These are phyloP conservation scores for Thalassiosira mediterranea DNA, from an alignment of 352 stramenopile genomes.

Conservation along the genomic window DNA sequence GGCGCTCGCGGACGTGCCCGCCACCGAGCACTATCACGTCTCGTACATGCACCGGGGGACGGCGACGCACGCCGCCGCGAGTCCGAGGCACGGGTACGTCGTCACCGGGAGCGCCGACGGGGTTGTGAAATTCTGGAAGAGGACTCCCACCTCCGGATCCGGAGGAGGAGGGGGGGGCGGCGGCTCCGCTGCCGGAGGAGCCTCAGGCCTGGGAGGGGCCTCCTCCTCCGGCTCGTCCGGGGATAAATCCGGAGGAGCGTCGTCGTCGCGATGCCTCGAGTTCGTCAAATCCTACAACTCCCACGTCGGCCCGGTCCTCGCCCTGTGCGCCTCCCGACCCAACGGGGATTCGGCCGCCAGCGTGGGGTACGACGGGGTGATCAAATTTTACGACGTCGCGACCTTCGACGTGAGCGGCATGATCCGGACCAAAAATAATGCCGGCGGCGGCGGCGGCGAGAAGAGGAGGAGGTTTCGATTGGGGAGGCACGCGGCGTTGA, in stretches of 20 bases:
- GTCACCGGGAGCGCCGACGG: constrained; percentile 95
- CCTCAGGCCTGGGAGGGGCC: background rate
- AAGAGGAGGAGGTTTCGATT: constrained; percentile 60
- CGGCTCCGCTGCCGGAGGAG: constrained; percentile 3
- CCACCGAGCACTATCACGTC: constrained; percentile 75
- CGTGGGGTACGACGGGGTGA: constrained; percentile 87
- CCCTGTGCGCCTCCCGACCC: constrained; percentile 84
- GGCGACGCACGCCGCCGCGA: constrained; percentile 90
- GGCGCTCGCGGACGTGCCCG: constrained; percentile 57
- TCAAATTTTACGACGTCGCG: constrained; percentile 99
- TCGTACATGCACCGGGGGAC: constrained; percentile 97
- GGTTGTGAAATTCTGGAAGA: constrained; percentile 99
- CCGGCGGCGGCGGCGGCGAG: constrained; percentile 45
- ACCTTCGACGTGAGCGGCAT: constrained; percentile 99
- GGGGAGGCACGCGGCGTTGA: constrained; percentile 46
- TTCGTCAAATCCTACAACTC: constrained; percentile 99
- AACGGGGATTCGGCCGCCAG: constrained; percentile 62
- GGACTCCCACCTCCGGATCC: constrained; percentile 82
- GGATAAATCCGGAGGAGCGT: background rate
- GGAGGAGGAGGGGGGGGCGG: background rate
- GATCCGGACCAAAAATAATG: constrained; percentile 78
- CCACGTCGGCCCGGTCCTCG: constrained; percentile 89
- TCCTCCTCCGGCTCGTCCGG: background rate
- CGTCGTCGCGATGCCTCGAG: constrained; percentile 87
- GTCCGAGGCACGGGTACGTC: constrained; percentile 93